Base-by-base conservation (phyloP, 129 eudicot genomes). In the Flaveria trinervia region DNA sequence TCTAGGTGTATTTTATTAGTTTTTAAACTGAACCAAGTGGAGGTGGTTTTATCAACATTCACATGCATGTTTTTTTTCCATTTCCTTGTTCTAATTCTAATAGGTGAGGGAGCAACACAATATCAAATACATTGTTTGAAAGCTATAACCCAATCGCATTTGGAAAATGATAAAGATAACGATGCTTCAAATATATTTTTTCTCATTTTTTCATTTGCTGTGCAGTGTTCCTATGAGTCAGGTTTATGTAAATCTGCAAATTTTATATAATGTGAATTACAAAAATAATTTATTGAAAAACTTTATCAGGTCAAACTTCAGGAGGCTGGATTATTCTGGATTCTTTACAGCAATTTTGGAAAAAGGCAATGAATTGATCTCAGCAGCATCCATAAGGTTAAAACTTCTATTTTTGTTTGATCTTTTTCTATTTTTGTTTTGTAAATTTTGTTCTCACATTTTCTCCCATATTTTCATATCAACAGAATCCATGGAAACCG, bases 301-400 rank as follows among this genome's bases (percentile, higher is more conserved):
- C 82, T 20, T 71, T 79, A 45, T 59, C 91, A 94, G 97, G 93
- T 91, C 97, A 56, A 94, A 94, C 72, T 81, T 94, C 56, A 88
- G 81, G 46, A 84, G 99, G 83, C 68, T 94, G 87, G 83, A 89
- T 84, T 94, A 82, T 71, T 73, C 83, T 62, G 90, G 92, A 43
- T 94, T 89, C 83, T 80, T 60, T 52, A 91, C 97, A 80, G 80
- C 86, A 75, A 57, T 91, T 64, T 77, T 94, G 60, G 97, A 94
- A 88, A 91, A 84, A 73, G 90, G 87, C 15, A 94, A 90, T 73
- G 94, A 91, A 71, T 39, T 91, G 60, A 79, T 89, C 22, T 72
- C 96, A 1, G 92, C 90, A 30, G 99, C 97, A 79, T 84, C 97
- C 20, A 83, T 89, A 86, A 94, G 99, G 98, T 93, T 65, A 12